Evolutionary conservation across 257 asterid species (phyloP), one percentile per base, ranked within the genome.

Genomic region (Jaltomata sinuosa): DNA sequence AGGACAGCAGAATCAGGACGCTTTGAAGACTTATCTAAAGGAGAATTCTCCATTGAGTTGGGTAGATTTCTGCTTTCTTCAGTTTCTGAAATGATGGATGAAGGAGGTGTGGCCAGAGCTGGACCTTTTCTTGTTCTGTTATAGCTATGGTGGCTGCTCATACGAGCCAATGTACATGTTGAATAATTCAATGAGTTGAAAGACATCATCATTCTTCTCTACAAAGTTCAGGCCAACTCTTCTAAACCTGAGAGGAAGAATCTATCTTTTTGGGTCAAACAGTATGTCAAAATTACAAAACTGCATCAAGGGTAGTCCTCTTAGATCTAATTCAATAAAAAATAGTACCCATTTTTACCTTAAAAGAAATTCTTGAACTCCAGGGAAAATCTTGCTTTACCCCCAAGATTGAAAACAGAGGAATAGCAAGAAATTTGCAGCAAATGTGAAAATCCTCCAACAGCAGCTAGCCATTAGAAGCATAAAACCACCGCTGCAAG

Each of bases 111-210:
- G 68, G 77, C 86, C 52, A 71, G 76, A 84, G 84, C 65, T 22
- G 88, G 83, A 65, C 74, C 87, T 87, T 86, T 94, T 89, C 89
- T 91, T 47, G 81, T 87, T 59, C 68, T 83, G 84, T 50, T 85
- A 57, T 86, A 87, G 78, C 83, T 86, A 81, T 89, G 85, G n/a
- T 87, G 91, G 81, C 87, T 90, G 77, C 86, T 88, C 68, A 85
- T 11, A 84, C 88, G 90, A 61, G 87, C 76, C 74, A 82, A 84
- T 36, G 87, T 81, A 47, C 80, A 83, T 32, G 93, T 80, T 65
- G 86, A 85, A 83, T 86, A 86, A 79, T 88, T 91, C 88, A 93
- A 85, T 53, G 92, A 74, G 62, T 84, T 88, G 83, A 89, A 91
- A 85, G 88, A 88, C 45, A 85, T 78, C 55, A 91, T 71, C 96